These are phyloP conservation scores for Xylariaceae sp. DNA, from an alignment of 2,329 filamentous ascomycete species.

Conservation along the genomic window DNA sequence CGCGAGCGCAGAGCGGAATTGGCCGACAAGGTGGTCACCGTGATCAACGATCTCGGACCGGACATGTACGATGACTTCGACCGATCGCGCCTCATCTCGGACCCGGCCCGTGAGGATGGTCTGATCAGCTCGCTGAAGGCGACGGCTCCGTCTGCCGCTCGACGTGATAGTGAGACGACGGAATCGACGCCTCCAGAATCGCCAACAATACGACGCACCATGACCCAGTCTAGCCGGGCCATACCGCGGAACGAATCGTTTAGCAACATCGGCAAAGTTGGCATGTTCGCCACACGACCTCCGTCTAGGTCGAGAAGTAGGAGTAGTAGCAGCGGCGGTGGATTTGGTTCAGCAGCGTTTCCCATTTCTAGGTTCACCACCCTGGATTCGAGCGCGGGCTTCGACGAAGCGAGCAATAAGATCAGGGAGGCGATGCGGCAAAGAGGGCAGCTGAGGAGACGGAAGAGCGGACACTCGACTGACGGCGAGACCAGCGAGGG, in stretches of 20 bases:
- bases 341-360: slow-evolving; percentile 63
- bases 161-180: slow-evolving; percentile 20
- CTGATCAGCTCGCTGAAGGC: slow-evolving; percentile 36
- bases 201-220: slow-evolving; percentile 48
- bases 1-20: slow-evolving; percentile 73
- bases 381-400: slow-evolving; percentile 67
- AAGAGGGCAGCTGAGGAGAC: slow-evolving; percentile 64
- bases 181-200: slow-evolving; percentile 35
- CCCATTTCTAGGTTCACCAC: slow-evolving; percentile 71
- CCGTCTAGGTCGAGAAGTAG: slow-evolving; percentile 68
- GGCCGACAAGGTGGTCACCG: slow-evolving; percentile 79
- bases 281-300: slow-evolving; percentile 87
- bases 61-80: slow-evolving; percentile 98
- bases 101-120: slow-evolving; percentile 46
- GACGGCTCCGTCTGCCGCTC: slow-evolving; percentile 30
- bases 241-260: slow-evolving; percentile 90
- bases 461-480: slow-evolving; percentile 47
- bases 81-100: slow-evolving; percentile 68
- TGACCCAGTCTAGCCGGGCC: slow-evolving; percentile 55
- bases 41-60: slow-evolving; percentile 93
- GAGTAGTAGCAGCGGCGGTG: slow-evolving; percentile 58
- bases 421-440: slow-evolving; percentile 85
- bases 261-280: slow-evolving; percentile 82
- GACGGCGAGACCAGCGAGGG: slow-evolving; percentile 29
- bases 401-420: slow-evolving; percentile 82